Base-by-base conservation (phyloP, 306 rosid species). In the Nissolia schottii region DNA sequence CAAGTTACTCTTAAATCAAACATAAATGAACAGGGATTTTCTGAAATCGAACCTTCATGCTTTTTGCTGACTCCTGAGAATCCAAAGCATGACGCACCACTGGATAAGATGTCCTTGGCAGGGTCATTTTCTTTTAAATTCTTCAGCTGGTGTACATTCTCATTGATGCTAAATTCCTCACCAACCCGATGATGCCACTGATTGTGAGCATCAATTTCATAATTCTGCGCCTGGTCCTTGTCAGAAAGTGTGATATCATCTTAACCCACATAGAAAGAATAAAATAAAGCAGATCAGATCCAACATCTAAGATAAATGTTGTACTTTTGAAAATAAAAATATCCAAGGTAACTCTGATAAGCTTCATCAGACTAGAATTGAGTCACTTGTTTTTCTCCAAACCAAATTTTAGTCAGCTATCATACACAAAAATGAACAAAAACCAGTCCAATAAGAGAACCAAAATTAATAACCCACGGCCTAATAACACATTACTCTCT, bases 161-260 rank as follows among this genome's bases (percentile, higher is more conserved):
- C 80, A 68, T 83, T 75, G n/a, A 24, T 58, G 27, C 61, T 83
- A 62, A 71, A 68, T 72, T 75, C 82, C 57, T 76, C 77, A 55
- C 45, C 48, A 27, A 57, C 72, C 15, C 4, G 55, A 71, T 74
- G 73, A 70, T 61, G 67, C 55, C 38, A 80, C 46, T 29, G 67
- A 60, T 81, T 76, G 45, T 65, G 66, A 67, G 48, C 60, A 22
- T 80, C 87, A 78, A 64, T 63, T 37, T 83, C 84, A 78, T 69
- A 63, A 74, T 59, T 71, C 60, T 83, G 68, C 37, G 64, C 90
- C 58, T 74, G 87, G 37, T 81, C 89, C 71, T 81, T 84, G 66
- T 80, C 87, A 62, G 85, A 71, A 58, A 74, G 82, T 13, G 90
- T 84, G 41, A 90, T 88, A 83, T 93, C 98, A 83, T 93, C 98